Percentiles rank a stretch among this genome's conserved stretches.
Evolutionary conservation across 352 stramenopile genomes (phyloP).

Genomic region (Phytophthora tentaculata): DNA sequence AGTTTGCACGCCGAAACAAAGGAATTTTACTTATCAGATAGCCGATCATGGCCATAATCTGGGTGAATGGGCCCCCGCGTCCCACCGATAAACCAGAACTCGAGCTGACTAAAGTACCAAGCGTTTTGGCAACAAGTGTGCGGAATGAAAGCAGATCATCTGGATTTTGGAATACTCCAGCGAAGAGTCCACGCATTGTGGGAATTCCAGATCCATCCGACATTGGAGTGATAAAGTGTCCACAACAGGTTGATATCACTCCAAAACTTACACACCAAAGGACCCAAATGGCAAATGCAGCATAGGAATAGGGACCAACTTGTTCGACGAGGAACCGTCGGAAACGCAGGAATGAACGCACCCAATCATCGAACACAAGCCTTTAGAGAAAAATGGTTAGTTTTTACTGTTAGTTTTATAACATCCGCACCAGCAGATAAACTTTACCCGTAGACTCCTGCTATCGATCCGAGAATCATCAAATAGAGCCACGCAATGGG

Average conservation of each 20-base stretch:
- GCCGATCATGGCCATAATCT: constrained; percentile 81
- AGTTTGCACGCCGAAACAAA: constrained; percentile 76
- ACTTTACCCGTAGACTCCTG: constrained; percentile 69
- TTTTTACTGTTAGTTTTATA: background rate
- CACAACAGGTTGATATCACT: constrained; percentile 66
- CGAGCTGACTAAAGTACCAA: constrained; percentile 72
- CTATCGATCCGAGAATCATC: constrained; percentile 60
- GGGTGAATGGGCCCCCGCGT: constrained; percentile 73
- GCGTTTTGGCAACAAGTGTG: constrained; percentile 73
- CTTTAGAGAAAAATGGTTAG: constrained; percentile 22
- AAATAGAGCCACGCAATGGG: constrained; percentile 84
- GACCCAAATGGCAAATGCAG: constrained; percentile 71
- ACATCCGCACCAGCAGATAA: background rate
- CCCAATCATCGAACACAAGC: constrained; percentile 71
- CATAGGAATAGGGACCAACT: constrained; percentile 57
- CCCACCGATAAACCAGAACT: constrained; percentile 77
- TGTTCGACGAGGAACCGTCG: constrained; percentile 58
- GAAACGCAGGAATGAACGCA: constrained; percentile 65
- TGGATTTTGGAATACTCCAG: constrained; percentile 80
- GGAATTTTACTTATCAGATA: constrained; percentile 70
- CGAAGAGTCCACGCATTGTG: constrained; percentile 82
- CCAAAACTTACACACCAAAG: constrained; percentile 64
- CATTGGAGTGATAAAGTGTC: constrained; percentile 56
- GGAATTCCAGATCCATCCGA: constrained; percentile 84
- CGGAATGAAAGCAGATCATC: constrained; percentile 67